Conservation (phyloP, 441 rosid species). For the Daphne laureola region DNA sequence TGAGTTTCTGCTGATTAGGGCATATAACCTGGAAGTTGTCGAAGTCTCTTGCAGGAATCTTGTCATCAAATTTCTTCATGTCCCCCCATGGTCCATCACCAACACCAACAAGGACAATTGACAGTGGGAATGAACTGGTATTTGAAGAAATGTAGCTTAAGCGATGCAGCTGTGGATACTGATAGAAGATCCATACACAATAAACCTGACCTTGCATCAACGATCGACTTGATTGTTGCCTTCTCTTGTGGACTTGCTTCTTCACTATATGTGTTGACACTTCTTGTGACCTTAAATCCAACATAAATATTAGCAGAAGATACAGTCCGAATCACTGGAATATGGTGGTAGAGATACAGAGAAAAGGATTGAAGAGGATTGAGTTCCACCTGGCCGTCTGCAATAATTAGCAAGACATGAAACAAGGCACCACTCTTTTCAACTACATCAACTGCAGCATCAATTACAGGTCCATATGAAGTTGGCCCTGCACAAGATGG, state of each 20-base stretch:
- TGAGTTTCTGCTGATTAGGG: not conserved
- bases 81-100: slow-evolving; percentile 97
- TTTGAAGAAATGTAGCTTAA: not conserved
- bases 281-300: slow-evolving; percentile 60
- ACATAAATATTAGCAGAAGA: slow-evolving; percentile 1
- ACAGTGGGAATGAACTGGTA: slow-evolving; percentile 54
- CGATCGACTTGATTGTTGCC: slow-evolving; percentile 57
- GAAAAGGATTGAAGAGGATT: slow-evolving; percentile 1
- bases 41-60: slow-evolving; percentile 60
- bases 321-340: not conserved
- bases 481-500: slow-evolving; percentile 56
- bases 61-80: slow-evolving; percentile 78
- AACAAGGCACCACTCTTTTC: slow-evolving; percentile 69
- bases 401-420: slow-evolving; percentile 72
- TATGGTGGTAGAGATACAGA: not conserved
- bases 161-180: not conserved
- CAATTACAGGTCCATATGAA: slow-evolving; percentile 71
- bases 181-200: no score
- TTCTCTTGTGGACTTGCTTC: slow-evolving; percentile 70
- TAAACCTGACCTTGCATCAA: slow-evolving; percentile 54
- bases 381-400: slow-evolving; percentile 75
- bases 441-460: slow-evolving; percentile 68
- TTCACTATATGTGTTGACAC: slow-evolving; percentile 33
- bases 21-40: slow-evolving; percentile 74
- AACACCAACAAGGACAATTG: slow-evolving; percentile 75